Evolutionary conservation across 2,329 filamentous ascomycete genomes (phyloP), one percentile per base, ranked within the genome.

Genomic region (Exophiala sideris): DNA sequence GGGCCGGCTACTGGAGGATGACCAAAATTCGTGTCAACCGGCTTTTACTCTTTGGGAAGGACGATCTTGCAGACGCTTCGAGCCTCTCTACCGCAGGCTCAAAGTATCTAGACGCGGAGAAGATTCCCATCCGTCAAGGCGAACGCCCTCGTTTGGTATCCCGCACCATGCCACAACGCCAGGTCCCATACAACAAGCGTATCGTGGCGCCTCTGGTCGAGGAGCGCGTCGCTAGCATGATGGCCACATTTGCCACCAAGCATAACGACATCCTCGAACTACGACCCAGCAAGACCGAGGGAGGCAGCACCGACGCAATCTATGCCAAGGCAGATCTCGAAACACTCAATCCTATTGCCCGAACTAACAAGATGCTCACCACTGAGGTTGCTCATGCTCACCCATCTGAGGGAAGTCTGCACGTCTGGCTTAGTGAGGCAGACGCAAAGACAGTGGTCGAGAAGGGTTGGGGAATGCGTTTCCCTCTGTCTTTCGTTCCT

Each of bases 1-100:
- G 58, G 58, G 49, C 54, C 8, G 58, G 58, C 1, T 60, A 60
- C 56, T 58, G 55, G 58, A 49, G 58, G 32, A 60, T 60, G 58
- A 60, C 58, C 29, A 60, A 60, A 44, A 16, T 60, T 11, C 52
- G 58, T 1, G 14, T 60, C 45, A 52, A 56, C 29, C 55, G 52
- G 11, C 5, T 58, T 12, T 45, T 58, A 3, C 52, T 54, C 12
- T 54, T 58, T n/a, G 52, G 50, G 10, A 46, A 51, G 36, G 55
- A 58, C 39, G 50, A 60, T 32, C 58, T 60, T 5, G 45, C 45
- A 21, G 55, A 60, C 41, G 18, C 58, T 12, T 51, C 58, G 29
- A 33, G 41, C 5, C 55, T 60, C 10, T 57, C 58, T 6, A 42
- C 39, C 24, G 14, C 41, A 9, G 58, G 58, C 1, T 55, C 55